phyloP scores from a whole-genome alignment of 106 monocot species.

The Apostasia shenzhenica region DNA sequence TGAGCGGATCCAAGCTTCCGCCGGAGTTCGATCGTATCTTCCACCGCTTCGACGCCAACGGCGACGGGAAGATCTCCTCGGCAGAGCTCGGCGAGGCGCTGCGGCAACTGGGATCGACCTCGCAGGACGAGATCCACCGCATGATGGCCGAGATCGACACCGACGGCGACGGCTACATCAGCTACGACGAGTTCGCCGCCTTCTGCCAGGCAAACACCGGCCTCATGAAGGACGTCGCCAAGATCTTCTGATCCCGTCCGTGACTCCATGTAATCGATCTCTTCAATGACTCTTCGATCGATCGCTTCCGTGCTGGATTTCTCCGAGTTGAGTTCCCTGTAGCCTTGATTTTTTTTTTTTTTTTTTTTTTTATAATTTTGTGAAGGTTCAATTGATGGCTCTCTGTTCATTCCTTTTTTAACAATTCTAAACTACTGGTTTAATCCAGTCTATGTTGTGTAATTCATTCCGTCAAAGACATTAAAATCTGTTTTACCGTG shows the following conservation, averaged over 20 bases:
- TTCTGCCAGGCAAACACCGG: slow-evolving; percentile 45
- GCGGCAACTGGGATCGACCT: slow-evolving; percentile 6
- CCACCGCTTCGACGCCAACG: slow-evolving; percentile 11
- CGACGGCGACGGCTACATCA: slow-evolving; percentile 50
- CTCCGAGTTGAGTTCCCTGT: too few relatives aligned
- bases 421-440: too few relatives aligned
- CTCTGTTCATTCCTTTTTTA: too few relatives aligned
- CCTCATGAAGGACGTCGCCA: slow-evolving; percentile 60
- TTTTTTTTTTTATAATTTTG: too few relatives aligned
- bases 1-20: neutral
- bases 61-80: slow-evolving; percentile 11
- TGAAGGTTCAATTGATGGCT: too few relatives aligned
- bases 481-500: too few relatives aligned
- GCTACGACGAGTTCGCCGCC: slow-evolving; percentile 30
- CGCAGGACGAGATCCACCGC: neutral
- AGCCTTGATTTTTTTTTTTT: too few relatives aligned
- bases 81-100: slow-evolving; percentile 12
- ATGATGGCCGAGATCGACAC: slow-evolving; percentile 41
- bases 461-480: too few relatives aligned
- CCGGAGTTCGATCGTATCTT: slow-evolving; percentile 17
- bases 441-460: too few relatives aligned
- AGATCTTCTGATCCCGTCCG: slow-evolving; percentile 18
- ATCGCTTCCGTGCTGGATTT: too few relatives aligned
- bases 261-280: too few relatives aligned
- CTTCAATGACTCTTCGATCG: too few relatives aligned